Evolutionary conservation across 2,329 filamentous ascomycete genomes (phyloP), one percentile per base, ranked within the genome.

Genomic region (Elsinoe ampelina): DNA sequence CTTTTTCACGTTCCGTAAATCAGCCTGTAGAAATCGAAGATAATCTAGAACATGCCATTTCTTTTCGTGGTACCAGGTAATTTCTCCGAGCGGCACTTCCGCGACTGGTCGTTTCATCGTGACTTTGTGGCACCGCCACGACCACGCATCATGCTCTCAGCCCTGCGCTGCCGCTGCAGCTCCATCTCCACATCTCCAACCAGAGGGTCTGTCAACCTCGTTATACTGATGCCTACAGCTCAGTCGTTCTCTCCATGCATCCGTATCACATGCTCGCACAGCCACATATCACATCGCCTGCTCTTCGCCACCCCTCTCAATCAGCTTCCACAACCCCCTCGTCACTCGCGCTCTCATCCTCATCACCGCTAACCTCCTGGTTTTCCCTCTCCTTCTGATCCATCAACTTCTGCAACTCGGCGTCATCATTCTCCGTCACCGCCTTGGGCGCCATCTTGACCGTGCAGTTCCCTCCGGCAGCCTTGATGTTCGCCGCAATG

Each of bases 391-490:
- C 93, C 63, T 88, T 85, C 85, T 97, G 96, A 80, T 97, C 93
- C 93, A 98, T 98, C 63, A 98, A 81, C 54, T 92, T 93, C 73
- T 96, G 90, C 63, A 98, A 79, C 74, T 96, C 91, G 22, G 92
- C 93, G 69, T 98, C 93, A 67, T 98, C 95, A 72, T 90, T 95
- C 80, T 97, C 95, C 1, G 93, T 98, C 61, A 98, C 93, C 3
- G 95, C 93, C 84, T 97, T 97, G 64, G 93, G 93, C 67, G 93
- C 91, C 93, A 98, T 98, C 83, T 95, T 95, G 65, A 96, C 86
- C 42, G 85, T 81, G 68, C 92, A 86, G 68, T 83, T 84, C 60
- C 93, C 93, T 55, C 87, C 87, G 0, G 87, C 81, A 45, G 73
- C 78, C 69, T 84, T 82, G 70, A 98, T 98, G 72, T 80, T 90